Conservation (phyloP, 2,329 filamentous ascomycete genomes). For the Cercospora janseana region DNA sequence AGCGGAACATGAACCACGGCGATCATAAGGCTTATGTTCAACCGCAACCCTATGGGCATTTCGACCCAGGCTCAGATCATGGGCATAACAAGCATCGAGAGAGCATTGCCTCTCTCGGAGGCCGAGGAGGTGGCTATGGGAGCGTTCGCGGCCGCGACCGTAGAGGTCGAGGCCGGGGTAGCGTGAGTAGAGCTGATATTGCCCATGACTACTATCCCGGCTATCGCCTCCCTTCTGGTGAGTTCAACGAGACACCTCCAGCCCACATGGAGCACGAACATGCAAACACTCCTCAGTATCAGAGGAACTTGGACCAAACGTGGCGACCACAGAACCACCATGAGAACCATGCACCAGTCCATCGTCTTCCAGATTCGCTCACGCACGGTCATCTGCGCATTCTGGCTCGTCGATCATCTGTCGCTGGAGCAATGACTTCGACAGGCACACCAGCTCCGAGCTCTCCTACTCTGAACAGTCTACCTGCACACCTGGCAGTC, state of each 20-base stretch:
- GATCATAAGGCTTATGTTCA: not conserved
- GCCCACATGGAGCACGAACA: not conserved
- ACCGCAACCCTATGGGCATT: not conserved
- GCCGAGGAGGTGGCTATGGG: not conserved
- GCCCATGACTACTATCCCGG: constrained; percentile 3
- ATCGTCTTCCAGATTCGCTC: not conserved
- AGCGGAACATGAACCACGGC: constrained; percentile 7
- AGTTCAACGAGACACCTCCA: constrained; percentile 2
- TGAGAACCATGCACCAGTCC: constrained; percentile 13
- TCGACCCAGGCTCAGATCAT: constrained; percentile 5
- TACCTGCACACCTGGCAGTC: not conserved
- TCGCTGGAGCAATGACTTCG: not conserved
- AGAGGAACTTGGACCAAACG: constrained; percentile 2
- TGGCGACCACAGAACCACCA: constrained; percentile 11
- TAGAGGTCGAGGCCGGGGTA: constrained; percentile 14
- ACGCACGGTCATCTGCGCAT: constrained; percentile 10
- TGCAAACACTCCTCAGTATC: not conserved
- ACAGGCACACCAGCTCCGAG: not conserved
- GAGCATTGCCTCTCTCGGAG: constrained; percentile 9
- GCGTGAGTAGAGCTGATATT: constrained; percentile 5
- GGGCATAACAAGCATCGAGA: constrained; percentile 12
- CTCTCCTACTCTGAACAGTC: not conserved
- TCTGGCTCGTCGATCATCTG: constrained; percentile 7
- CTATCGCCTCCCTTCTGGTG: constrained; percentile 11
- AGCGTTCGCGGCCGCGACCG: constrained; percentile 8